Conservation (phyloP, 345 rosid genomes). For the Eucalyptus sideroxylon region DNA sequence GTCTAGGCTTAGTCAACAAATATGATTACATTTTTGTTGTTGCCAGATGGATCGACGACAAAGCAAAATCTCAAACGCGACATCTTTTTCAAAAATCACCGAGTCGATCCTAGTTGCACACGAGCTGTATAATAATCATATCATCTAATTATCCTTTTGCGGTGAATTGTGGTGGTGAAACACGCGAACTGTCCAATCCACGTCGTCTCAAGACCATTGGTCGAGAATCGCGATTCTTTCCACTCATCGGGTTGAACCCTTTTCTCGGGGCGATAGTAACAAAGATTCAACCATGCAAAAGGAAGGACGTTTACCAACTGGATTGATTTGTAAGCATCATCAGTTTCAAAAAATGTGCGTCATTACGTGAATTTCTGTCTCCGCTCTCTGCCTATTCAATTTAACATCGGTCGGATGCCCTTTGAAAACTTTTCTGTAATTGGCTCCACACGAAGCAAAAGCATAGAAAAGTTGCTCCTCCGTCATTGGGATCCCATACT, state of each 20-base stretch:
- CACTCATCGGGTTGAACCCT: background rate
- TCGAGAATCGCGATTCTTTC: background rate
- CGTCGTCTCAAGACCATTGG: background rate
- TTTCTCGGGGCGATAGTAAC: background rate
- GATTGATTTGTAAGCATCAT: background rate
- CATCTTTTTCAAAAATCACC: background rate
- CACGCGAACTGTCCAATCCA: background rate
- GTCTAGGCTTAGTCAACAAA: slow-evolving; percentile 24
- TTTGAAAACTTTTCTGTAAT: background rate
- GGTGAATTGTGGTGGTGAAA: background rate
- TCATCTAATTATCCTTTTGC: background rate
- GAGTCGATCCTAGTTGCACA: background rate
- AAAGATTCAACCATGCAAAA: background rate
- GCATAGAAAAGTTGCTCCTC: background rate
- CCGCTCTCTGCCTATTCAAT: background rate
- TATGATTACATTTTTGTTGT: slow-evolving; percentile 30
- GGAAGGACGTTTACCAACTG: background rate
- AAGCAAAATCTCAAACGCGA: background rate
- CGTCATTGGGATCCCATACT: background rate
- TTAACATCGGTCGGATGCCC: background rate
- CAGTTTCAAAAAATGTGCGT: background rate
- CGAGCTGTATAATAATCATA: background rate
- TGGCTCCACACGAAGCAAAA: background rate
- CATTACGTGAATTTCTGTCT: background rate
- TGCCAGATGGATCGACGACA: slow-evolving; percentile 18